Percentiles rank a stretch among this genome's conserved stretches.
phyloP scores from a whole-genome alignment of 352 stramenopile species.

The Bremia lactucae region DNA sequence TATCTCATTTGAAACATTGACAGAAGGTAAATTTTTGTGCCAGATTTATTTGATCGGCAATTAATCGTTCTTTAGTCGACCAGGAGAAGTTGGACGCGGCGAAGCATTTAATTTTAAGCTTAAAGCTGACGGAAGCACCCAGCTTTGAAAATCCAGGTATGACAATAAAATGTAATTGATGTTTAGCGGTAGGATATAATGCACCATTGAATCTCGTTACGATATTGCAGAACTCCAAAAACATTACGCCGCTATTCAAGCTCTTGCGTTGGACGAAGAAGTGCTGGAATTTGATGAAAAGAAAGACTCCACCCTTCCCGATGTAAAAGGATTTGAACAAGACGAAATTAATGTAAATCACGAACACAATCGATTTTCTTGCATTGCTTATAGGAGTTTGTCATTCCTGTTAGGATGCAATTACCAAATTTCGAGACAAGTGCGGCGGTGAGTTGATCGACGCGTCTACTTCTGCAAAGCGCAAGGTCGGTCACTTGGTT shows the following conservation, averaged over 20 bases:
- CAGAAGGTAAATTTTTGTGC: slow-evolving; percentile 19
- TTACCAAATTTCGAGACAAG: slow-evolving; percentile 31
- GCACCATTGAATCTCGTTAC: background rate
- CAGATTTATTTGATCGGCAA: background rate
- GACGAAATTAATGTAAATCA: slow-evolving; percentile 46
- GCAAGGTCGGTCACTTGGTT: slow-evolving; percentile 28
- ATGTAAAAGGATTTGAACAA: slow-evolving; percentile 56
- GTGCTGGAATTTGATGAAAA: slow-evolving; percentile 64
- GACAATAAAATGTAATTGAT: too few relatives aligned
- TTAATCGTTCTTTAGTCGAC: slow-evolving; percentile 13
- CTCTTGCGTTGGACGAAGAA: slow-evolving; percentile 62
- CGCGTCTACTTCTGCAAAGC: slow-evolving; percentile 32
- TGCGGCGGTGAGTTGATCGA: slow-evolving; percentile 46
- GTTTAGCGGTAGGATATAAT: background rate
- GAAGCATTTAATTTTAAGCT: slow-evolving; percentile 54
- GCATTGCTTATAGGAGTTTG: background rate
- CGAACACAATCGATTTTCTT: too few relatives aligned
- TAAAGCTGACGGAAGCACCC: slow-evolving; percentile 59
- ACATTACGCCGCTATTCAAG: slow-evolving; percentile 72
- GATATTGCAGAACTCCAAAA: slow-evolving; percentile 62
- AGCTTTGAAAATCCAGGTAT: slow-evolving; percentile 77
- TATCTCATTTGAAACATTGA: slow-evolving; percentile 29
- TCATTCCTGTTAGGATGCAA: slow-evolving; percentile 25
- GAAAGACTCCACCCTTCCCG: slow-evolving; percentile 66
- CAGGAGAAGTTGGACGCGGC: slow-evolving; percentile 52